Base-by-base conservation (phyloP, 176 grass and related monocot genomes). In the Cymbopogon citratus region DNA sequence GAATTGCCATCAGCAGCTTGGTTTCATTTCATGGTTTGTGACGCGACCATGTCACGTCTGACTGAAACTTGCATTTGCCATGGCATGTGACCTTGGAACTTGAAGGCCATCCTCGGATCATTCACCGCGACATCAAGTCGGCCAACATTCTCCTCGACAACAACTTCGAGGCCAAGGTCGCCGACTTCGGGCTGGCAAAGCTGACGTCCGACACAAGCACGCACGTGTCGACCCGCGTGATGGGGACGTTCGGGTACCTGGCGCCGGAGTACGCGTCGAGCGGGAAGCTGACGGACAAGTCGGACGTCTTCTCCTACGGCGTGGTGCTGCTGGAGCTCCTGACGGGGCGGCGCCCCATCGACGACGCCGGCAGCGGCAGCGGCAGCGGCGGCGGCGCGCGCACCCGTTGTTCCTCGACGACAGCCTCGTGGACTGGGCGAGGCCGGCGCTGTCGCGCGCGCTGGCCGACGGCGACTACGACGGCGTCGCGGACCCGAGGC, bases 231-330 rank as follows among this genome's bases (percentile, higher is more conserved):
- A 94, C 92, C 3, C 86, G 92, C 0, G 92, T 94, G 60, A 91
- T 94, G 92, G 92, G 92, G 59, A 94, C 92, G 51, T 94, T 94
- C 43, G 92, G 92, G 92, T 94, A 76, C 71, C 80, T 93, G 72
- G 91, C 91, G 64, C 91, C 91, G 64, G 91, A 93, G 70, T 93
- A 93, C 70, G 91, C 91, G 70, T 93, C 91, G 21, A 93, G 87
- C 75, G 91, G 91, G 41, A 93, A 93, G 84, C 81, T 93, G 66
- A 90, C 91, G 28, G 91, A 90, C 76, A 90, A 93, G 89, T 93
- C 91, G 24, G 91, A 93, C 38, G 81, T 93, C 0, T 93, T 90
- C 79, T 93, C 91, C 26, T 93, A 87, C 63, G 91, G 91, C 71
- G 87, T 93, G 15, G 82, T 93, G 91, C 87, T 93, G 79, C 84